Base-by-base conservation (phyloP, 108 stramenopile species). In the Schizochytrium sp. region DNA sequence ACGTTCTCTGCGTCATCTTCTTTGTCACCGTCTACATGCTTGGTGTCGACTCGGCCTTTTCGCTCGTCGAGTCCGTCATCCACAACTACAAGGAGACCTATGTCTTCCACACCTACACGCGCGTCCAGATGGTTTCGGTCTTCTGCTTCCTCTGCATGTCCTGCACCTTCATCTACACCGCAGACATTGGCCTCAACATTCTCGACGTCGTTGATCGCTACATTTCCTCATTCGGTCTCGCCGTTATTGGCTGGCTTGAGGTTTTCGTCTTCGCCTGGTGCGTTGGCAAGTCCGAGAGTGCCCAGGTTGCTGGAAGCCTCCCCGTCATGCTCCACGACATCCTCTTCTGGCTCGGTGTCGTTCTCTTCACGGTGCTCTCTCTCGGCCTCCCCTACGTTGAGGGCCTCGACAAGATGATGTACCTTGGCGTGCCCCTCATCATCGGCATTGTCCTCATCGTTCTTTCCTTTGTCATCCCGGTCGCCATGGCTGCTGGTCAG, bases 11-110 rank as follows among this genome's bases (percentile, higher is more conserved):
- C 76, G 48, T 83, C 76, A n/a, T 94, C 14, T 87, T 95, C 48
- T 93, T 94, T 53, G 58, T 94, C 48, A 93, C 93, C 87, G 87
- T 95, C 28, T 94, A 93, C 88, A 57, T 93, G 57, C 90, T 95
- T 5, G 95, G 95, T 34, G 91, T 95, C 58, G 95, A 95, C 60
- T 93, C 93, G 28, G 95, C 95, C 23, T 94, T 94, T 90, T 92
- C 93, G 51, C 90, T 94, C 41, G 48, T 92, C 41, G 94, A 94
- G 57, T 93, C 87, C 19, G 59, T 91, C 29, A 44, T 93, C 28
- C 88, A 88, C 63, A 90, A 88, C 53, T 44, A 91, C 6, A 59
- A 60, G 28, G 93, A 93, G 60, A 71, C 88, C 60, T 14, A 88
- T 4, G n/a, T 69, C 43, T 47, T 60, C 34, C 23, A 53, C 34